These are phyloP conservation scores for Termitomyces sp. DNA, from an alignment of 768 basidiomycete genomes.

Conservation along the genomic window DNA sequence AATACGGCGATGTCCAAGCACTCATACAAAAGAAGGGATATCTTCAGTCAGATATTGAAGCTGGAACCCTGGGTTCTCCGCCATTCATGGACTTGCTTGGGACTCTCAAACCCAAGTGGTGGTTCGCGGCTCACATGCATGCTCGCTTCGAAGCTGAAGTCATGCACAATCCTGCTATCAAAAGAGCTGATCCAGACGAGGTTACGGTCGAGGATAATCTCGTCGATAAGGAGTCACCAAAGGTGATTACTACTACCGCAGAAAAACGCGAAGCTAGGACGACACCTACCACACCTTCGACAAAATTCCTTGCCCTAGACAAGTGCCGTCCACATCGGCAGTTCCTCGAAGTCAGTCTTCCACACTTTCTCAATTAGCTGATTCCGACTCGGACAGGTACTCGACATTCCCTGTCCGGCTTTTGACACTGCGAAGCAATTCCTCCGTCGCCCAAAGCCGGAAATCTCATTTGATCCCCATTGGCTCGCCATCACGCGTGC, in stretches of 20 bases:
- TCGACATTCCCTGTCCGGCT: constrained; percentile 47
- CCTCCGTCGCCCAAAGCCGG: constrained; percentile 17
- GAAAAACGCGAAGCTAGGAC: background rate
- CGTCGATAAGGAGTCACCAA: constrained; percentile 40
- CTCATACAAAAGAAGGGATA: constrained; percentile 75
- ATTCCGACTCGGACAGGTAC: constrained; percentile 38
- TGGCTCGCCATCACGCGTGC: constrained; percentile 95
- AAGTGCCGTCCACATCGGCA: constrained; percentile 76
- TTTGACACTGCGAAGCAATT: constrained; percentile 8
- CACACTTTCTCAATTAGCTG: background rate
- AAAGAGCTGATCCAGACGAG: constrained; percentile 23
- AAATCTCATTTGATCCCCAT: constrained; percentile 75
- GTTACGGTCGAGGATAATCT: constrained; percentile 39
- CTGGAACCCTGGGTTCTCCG: constrained; percentile 75
- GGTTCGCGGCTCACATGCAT: constrained; percentile 93
- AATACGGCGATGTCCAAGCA: constrained; percentile 60
- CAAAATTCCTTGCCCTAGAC: constrained; percentile 87
- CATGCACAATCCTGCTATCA: constrained; percentile 26
- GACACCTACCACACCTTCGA: constrained; percentile 29
- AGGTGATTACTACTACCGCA: constrained; percentile 16
- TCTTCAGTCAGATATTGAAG: constrained; percentile 62
- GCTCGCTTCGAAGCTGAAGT: constrained; percentile 76
- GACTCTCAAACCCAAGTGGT: constrained; percentile 73
- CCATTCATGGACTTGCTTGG: constrained; percentile 74
- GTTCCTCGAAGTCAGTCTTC: constrained; percentile 68